Evolutionary conservation across 1,284 basidiomycete genomes (phyloP).

Genomic region (Rhizopogon hawkerae): DNA sequence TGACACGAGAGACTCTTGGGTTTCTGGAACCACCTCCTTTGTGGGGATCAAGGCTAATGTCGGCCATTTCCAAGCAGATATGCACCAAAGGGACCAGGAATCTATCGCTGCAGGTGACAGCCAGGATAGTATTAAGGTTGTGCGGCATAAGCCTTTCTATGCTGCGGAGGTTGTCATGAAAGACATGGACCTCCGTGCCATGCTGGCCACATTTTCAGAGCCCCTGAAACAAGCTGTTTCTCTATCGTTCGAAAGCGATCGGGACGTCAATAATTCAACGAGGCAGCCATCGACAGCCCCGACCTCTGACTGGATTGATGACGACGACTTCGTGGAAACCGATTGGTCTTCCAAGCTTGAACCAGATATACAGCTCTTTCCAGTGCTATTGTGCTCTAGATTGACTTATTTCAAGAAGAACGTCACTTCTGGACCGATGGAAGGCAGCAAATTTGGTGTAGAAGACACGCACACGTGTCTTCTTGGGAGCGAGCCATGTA

Average conservation of each 20-base stretch:
- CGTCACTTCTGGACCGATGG: slow-evolving; percentile 32
- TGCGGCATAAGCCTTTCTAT: slow-evolving; percentile 83
- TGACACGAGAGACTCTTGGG: slow-evolving; percentile 71
- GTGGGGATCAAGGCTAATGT: slow-evolving; percentile 82
- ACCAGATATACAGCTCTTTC: slow-evolving; percentile 65
- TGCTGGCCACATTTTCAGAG: slow-evolving; percentile 74
- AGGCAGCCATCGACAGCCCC: slow-evolving; percentile 26
- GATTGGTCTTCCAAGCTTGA: slow-evolving; percentile 52
- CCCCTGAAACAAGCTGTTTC: slow-evolving; percentile 53
- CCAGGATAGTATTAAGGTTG: slow-evolving; percentile 44
- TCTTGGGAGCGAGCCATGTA: slow-evolving; percentile 68
- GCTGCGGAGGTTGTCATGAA: slow-evolving; percentile 84
- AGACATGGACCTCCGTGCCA: slow-evolving; percentile 69
- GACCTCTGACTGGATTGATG: slow-evolving; percentile 64
- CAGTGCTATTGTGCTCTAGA: slow-evolving; percentile 70
- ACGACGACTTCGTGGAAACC: slow-evolving; percentile 79
- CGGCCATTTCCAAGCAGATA: slow-evolving; percentile 77
- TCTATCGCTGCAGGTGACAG: slow-evolving; percentile 42
- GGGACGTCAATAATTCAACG: slow-evolving; percentile 34
- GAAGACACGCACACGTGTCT: slow-evolving; percentile 85
- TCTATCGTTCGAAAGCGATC: slow-evolving; percentile 28
- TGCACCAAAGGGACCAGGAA: slow-evolving; percentile 92
- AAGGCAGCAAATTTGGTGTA: slow-evolving; percentile 76
- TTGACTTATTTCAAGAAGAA: slow-evolving; percentile 77
- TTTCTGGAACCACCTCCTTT: slow-evolving; percentile 68